Evolutionary conservation across 768 basidiomycete genomes (phyloP).

Genomic region (Harrya chromipes): DNA sequence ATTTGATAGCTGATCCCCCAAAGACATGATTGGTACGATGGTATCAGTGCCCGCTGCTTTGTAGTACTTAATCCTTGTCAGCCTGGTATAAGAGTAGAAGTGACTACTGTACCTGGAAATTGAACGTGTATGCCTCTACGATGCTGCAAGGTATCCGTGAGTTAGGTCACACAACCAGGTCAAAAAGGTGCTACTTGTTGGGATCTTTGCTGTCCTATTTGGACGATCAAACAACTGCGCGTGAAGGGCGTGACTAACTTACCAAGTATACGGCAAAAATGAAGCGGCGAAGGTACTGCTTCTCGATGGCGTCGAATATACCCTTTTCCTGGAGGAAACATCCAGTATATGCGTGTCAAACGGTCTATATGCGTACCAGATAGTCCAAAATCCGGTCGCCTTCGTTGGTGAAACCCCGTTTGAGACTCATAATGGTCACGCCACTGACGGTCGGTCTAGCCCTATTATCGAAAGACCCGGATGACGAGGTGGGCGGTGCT

Average conservation of each 20-base stretch:
- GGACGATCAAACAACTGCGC: not conserved
- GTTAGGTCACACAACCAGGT: conserved; percentile 7
- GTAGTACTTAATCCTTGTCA: conserved; percentile 53
- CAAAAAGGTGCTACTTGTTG: conserved; percentile 54
- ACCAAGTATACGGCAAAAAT: conserved; percentile 86
- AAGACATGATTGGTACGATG: conserved; percentile 68
- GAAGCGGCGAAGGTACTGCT: conserved; percentile 80
- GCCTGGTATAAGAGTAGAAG: not conserved
- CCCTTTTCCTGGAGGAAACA: conserved; percentile 62
- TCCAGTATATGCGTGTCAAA: conserved; percentile 10
- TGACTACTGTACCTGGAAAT: conserved; percentile 56
- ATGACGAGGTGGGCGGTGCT: conserved; percentile 30
- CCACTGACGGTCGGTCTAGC: conserved; percentile 49
- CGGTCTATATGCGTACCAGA: conserved; percentile 48
- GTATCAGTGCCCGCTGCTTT: conserved; percentile 56
- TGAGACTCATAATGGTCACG: conserved; percentile 71
- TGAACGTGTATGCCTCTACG: conserved; percentile 86
- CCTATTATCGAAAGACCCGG: conserved; percentile 38
- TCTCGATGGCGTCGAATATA: conserved; percentile 83
- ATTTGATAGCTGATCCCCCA: conserved; percentile 57
- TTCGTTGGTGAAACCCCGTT: conserved; percentile 76
- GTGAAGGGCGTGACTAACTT: conserved; percentile 17
- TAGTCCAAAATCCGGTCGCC: conserved; percentile 82
- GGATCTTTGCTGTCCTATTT: conserved; percentile 79
- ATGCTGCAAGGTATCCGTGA: conserved; percentile 47